Evolutionary conservation across 2,329 filamentous ascomycete genomes (phyloP).

Genomic region (Dactylellina cionopaga): DNA sequence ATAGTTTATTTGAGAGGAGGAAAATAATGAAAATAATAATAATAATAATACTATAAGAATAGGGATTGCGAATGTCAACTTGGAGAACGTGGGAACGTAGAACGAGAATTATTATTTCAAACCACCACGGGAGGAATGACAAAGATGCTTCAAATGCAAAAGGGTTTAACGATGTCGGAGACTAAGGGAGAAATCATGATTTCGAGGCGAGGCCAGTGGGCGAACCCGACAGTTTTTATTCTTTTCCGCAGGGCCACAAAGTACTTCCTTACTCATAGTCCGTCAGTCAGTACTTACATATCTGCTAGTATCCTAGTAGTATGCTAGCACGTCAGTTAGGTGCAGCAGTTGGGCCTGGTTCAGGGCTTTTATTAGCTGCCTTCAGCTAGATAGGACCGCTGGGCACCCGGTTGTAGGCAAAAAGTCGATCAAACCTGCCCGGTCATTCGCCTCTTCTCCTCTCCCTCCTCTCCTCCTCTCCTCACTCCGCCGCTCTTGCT

Average conservation of each 20-base stretch:
- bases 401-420: slow-evolving; percentile 23
- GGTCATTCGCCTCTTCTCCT: slow-evolving; percentile 24
- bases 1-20: not conserved
- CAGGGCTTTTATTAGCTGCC: slow-evolving; percentile 17
- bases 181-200: not conserved
- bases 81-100: slow-evolving; percentile 7
- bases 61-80: not conserved
- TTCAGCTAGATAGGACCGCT: slow-evolving; percentile 29
- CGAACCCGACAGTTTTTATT: slow-evolving; percentile 32
- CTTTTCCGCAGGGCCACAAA: too few relatives aligned
- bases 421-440: not conserved
- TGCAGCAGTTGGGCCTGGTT: slow-evolving; percentile 2
- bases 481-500: slow-evolving; percentile 7
- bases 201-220: slow-evolving; percentile 9
- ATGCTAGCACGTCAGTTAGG: too few relatives aligned
- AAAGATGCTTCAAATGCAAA: slow-evolving; percentile 7
- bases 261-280: too few relatives aligned
- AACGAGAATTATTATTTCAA: slow-evolving; percentile 33
- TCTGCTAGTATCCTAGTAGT: too few relatives aligned
- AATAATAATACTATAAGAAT: not conserved
- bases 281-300: too few relatives aligned
- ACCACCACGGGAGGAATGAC: slow-evolving; percentile 26
- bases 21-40: not conserved
- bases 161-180: not conserved
- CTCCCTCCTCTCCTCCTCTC: too few relatives aligned